Percentiles rank a stretch among this genome's conserved stretches.
phyloP scores from a whole-genome alignment of 352 stramenopile species.

The Phytopythium mirpurense region DNA sequence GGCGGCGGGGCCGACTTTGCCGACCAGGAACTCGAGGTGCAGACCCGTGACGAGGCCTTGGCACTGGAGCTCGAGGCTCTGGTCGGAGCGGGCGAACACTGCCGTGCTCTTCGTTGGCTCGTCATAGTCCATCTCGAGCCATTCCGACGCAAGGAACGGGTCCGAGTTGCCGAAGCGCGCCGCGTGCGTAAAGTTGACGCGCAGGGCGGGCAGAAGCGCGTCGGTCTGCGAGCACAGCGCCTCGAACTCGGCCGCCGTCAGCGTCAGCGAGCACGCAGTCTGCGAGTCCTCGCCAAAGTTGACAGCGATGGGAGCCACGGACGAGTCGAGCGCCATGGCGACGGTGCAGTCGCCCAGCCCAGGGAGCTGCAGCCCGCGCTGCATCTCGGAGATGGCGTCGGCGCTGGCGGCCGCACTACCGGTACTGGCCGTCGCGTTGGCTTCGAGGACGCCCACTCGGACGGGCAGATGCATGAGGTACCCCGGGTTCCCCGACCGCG shows the following conservation, averaged over 20 bases:
- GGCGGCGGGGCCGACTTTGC: slow-evolving; percentile 16
- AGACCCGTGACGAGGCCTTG: slow-evolving; percentile 19
- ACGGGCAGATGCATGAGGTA: slow-evolving; percentile 28
- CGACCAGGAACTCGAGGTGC: slow-evolving; percentile 40
- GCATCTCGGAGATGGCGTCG: slow-evolving; percentile 26
- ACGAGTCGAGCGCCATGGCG: slow-evolving; percentile 1
- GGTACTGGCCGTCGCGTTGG: neutral
- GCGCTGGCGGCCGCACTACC: neutral
- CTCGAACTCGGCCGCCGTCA: slow-evolving; percentile 22
- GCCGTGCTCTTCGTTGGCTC: slow-evolving; percentile 14
- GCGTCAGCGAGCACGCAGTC: slow-evolving; percentile 22
- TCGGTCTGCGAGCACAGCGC: slow-evolving; percentile 17
- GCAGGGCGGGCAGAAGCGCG: slow-evolving; percentile 14
- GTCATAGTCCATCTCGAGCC: slow-evolving; percentile 37
- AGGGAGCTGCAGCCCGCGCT: slow-evolving; percentile 18
- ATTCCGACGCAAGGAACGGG: slow-evolving; percentile 26
- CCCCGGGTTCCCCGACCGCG: slow-evolving; percentile 34
- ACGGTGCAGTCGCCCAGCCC: slow-evolving; percentile 22
- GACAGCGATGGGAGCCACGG: slow-evolving; percentile 5
- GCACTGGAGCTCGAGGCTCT: slow-evolving; percentile 22
- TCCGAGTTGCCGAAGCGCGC: slow-evolving; percentile 39
- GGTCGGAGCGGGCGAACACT: slow-evolving; percentile 12
- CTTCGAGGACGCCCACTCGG: slow-evolving; percentile 21
- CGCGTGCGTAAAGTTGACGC: slow-evolving; percentile 35
- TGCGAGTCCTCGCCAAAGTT: slow-evolving; percentile 36